Percentiles rank a stretch among this genome's conserved stretches.
phyloP scores from a whole-genome alignment of 352 stramenopile species.

The Phytophthora sansomeana region DNA sequence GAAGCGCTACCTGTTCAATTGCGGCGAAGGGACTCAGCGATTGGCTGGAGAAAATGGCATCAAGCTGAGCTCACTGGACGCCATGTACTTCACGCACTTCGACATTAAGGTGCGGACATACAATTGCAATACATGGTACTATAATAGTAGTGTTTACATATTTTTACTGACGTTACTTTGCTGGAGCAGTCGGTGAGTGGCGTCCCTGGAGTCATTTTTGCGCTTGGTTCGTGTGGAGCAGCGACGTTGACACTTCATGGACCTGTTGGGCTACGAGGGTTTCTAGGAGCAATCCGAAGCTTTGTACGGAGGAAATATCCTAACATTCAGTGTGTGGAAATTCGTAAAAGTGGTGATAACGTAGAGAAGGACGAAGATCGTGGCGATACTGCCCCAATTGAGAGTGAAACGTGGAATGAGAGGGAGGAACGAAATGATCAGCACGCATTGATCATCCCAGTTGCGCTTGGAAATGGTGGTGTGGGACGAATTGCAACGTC shows the following conservation, averaged over 20 bases:
- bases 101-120: slow-evolving; percentile 49
- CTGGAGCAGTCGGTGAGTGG: slow-evolving; percentile 65
- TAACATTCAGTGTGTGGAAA: slow-evolving; percentile 60
- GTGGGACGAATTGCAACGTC: not conserved
- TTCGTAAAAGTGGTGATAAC: slow-evolving; percentile 6
- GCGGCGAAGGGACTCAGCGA: slow-evolving; percentile 71
- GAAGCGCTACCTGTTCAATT: slow-evolving; percentile 79
- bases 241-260: slow-evolving; percentile 58
- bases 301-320: slow-evolving; percentile 78
- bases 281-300: slow-evolving; percentile 63
- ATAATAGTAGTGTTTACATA: not conserved
- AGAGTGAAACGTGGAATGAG: slow-evolving; percentile 32
- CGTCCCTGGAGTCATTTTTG: slow-evolving; percentile 71
- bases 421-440: slow-evolving; percentile 34
- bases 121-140: not conserved
- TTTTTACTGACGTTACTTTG: not conserved
- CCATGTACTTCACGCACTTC: slow-evolving; percentile 77
- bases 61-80: slow-evolving; percentile 72
- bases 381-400: slow-evolving; percentile 9
- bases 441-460: slow-evolving; percentile 43
- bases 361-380: not conserved
- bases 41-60: slow-evolving; percentile 75
- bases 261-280: slow-evolving; percentile 44
- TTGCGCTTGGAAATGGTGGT: slow-evolving; percentile 17
- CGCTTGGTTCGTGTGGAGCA: slow-evolving; percentile 59